phyloP scores from a whole-genome alignment of 164 flowering plant species.

The Hamamelis virginiana region DNA sequence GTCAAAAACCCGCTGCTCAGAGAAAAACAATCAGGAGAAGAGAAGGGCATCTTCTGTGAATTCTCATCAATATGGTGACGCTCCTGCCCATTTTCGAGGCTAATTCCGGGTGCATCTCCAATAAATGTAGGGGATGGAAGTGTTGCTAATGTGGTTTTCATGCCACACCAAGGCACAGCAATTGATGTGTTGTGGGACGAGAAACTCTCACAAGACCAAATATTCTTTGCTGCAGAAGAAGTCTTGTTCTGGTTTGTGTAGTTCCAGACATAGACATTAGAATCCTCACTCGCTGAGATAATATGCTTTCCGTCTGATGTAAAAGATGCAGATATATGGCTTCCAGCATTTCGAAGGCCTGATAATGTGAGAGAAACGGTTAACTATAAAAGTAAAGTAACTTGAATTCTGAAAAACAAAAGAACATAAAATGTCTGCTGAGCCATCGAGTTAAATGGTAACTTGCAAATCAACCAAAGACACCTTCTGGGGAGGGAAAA shows the following conservation, averaged over 20 bases:
- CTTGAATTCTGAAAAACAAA: neutral
- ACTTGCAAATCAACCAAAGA: too few species aligned
- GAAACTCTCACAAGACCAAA: constrained; percentile 62
- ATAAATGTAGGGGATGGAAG: constrained; percentile 18
- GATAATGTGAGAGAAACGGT: constrained; percentile 11
- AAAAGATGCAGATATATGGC: constrained; percentile 63
- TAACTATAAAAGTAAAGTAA: neutral
- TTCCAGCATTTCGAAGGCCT: constrained; percentile 50
- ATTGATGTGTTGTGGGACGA: constrained; percentile 49
- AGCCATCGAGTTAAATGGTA: neutral
- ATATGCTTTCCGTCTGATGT: constrained; percentile 72
- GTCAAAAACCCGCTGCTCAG: constrained; percentile 41
- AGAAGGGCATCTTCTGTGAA: constrained; percentile 18
- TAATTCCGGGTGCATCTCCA: constrained; percentile 8
- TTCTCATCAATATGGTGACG: constrained; percentile 23
- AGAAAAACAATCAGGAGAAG: constrained; percentile 47
- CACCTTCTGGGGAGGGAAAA: too few species aligned
- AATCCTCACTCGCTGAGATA: constrained; percentile 69
- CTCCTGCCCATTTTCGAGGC: constrained; percentile 17
- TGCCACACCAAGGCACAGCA: constrained; percentile 82
- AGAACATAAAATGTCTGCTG: neutral
- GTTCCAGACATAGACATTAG: constrained; percentile 69
- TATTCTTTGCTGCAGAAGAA: constrained; percentile 35
- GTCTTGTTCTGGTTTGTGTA: constrained; percentile 28
- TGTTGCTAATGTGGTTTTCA: constrained; percentile 24